Base-by-base conservation (phyloP, 2,329 filamentous ascomycete genomes). In the Fusarium oxysporum region DNA sequence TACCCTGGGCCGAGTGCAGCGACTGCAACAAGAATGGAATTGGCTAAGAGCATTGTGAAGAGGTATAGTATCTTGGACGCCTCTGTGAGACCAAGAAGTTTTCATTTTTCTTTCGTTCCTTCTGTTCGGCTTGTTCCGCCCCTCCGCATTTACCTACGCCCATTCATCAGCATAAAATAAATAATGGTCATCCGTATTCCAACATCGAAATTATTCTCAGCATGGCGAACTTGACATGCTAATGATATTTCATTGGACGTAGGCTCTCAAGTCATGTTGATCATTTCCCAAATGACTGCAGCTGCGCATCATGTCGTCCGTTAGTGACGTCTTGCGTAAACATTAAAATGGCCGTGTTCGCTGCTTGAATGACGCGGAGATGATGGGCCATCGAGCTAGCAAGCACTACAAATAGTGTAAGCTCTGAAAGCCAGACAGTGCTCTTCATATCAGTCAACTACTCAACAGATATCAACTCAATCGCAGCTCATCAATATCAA, bases 361-460 rank as follows among this genome's bases (percentile, higher is more conserved):
- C 45, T 51, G 12, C 32, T 57, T 57, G 43, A 43, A 70, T 72
- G 65, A 72, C 69, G 70, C n/a, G 45, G 28, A 53, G 43, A 72
- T 72, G 69, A 72, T 54, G 54, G 14, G 8, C 32, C 4, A 23
- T 40, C 4, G 5, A 41, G 25, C 9, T n/a, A 48, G 23, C 28
- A 16, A 19, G 10, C 17, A 23, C 14, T 70, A 65, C 33, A 58
- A 37, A 69, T 45, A 43, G 8, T n/a, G 6, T 12, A 28, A 9
- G 25, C 12, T 51, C 48, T 25, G 48, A 14, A 25, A 51, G 32
- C 23, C n/a, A 23, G 33, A 9, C 6, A 9, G 1, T 33, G 14
- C 10, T 23, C 25, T 19, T 13, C 37, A 21, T 12, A 13, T 17
- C 11, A 23, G 13, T 43, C n/a, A 33, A 41, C 8, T 13, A 30